A percentile compares a stretch with the other conserved stretches of the same genome.
These are phyloP conservation scores for Cadophora sp. DNA, from an alignment of 2,329 filamentous ascomycete genomes.

Conservation along the genomic window DNA sequence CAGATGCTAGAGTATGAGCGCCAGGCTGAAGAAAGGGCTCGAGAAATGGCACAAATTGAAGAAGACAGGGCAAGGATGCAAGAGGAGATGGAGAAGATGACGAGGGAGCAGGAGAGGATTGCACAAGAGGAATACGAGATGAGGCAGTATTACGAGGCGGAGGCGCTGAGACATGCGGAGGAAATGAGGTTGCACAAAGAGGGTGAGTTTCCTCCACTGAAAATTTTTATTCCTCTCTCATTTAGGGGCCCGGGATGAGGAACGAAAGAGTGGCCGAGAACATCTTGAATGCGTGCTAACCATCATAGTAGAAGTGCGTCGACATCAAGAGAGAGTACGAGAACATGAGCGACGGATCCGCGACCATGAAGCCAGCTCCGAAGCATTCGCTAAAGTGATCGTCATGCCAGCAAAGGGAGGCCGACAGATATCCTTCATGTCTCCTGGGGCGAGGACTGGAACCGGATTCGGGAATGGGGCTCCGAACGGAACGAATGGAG, in stretches of 20 bases:
- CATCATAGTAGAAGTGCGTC: constrained; percentile 35
- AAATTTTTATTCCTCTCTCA: neutral
- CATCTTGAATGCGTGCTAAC: constrained; percentile 15
- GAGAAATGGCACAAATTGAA: constrained; percentile 39
- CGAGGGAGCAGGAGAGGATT: constrained; percentile 39
- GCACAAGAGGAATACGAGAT: constrained; percentile 45
- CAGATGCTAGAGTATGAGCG: constrained; percentile 43
- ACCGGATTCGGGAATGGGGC: constrained; percentile 9
- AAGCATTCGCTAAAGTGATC: constrained; percentile 44
- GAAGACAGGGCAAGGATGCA: constrained; percentile 40
- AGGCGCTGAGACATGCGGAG: constrained; percentile 42
- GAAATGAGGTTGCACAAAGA: constrained; percentile 42
- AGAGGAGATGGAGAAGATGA: constrained; percentile 35
- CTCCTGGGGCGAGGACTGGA: constrained; percentile 21
- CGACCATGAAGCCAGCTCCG: constrained; percentile 41
- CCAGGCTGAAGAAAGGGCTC: constrained; percentile 41
- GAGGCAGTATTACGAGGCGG: constrained; percentile 43
- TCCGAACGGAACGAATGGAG: constrained; percentile 18
- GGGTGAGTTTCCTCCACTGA: constrained; percentile 21
- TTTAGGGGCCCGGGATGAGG: neutral
- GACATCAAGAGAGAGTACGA: constrained; percentile 38
- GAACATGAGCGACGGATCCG: constrained; percentile 35
- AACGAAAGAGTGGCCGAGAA: neutral
- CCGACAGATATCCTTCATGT: constrained; percentile 38
- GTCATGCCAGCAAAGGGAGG: constrained; percentile 41